phyloP scores from a whole-genome alignment of 2,329 filamentous ascomycete species.

The Calonectria pteridis region DNA sequence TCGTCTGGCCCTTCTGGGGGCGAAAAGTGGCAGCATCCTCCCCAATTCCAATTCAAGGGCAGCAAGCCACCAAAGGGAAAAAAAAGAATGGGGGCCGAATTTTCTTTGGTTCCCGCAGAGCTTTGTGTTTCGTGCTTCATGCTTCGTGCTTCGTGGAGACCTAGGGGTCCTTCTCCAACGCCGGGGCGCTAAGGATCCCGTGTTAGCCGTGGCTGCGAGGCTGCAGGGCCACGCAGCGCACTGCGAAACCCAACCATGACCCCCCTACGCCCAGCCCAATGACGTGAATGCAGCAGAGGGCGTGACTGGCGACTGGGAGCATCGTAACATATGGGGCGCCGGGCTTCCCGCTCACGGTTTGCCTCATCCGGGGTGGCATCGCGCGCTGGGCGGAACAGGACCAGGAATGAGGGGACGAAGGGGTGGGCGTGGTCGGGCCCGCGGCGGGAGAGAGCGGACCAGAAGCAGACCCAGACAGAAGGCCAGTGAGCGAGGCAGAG shows the following conservation, averaged over 20 bases:
- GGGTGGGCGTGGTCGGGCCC: not conserved
- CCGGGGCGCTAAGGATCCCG: constrained; percentile 23
- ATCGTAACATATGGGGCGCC: not conserved
- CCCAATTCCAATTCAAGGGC: not conserved
- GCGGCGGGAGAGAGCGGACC: not conserved
- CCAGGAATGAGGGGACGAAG: not conserved
- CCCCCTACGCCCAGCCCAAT: not conserved
- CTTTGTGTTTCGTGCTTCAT: too few species aligned
- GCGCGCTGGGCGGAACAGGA: not conserved
- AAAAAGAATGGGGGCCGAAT: not conserved
- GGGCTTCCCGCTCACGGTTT: not conserved
- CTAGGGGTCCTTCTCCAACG: not conserved
- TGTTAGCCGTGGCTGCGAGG: constrained; percentile 23
- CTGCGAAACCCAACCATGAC: not conserved
- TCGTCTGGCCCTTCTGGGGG: not conserved
- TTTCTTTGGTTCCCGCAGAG: too few species aligned
- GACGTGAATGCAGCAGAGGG: not conserved
- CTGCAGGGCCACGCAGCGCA: not conserved
- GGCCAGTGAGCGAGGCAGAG: too few species aligned
- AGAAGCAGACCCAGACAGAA: not conserved
- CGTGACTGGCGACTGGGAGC: not conserved
- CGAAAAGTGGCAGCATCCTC: not conserved
- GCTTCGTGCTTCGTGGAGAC: not conserved
- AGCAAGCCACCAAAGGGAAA: not conserved
- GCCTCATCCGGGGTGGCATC: not conserved